These are phyloP conservation scores for Sporisorium scitamineum DNA, from an alignment of 1,284 basidiomycete genomes.

Conservation along the genomic window DNA sequence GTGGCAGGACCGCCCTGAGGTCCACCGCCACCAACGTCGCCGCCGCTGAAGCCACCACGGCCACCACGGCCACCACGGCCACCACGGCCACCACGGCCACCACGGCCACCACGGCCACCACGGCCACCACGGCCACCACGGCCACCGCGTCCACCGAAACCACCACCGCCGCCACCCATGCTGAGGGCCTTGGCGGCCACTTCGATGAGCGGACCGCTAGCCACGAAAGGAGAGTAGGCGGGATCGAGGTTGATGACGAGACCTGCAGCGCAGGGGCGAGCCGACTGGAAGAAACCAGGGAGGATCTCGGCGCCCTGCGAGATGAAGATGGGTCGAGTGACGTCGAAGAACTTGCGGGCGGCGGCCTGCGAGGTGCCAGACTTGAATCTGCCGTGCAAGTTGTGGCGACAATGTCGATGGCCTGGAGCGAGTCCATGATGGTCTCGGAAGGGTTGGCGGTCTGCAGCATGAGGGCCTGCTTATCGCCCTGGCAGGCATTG, in stretches of 20 bases:
- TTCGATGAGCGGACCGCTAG: slow-evolving; percentile 40
- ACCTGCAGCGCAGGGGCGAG: slow-evolving; percentile 49
- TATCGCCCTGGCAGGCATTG: slow-evolving; percentile 40
- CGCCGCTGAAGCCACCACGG: slow-evolving; percentile 12
- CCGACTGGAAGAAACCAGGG: slow-evolving; percentile 58
- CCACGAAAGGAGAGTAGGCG: slow-evolving; percentile 53
- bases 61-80: slow-evolving; percentile 23
- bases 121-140: slow-evolving; percentile 42
- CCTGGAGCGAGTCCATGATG: slow-evolving; percentile 38
- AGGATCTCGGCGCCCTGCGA: slow-evolving; percentile 52
- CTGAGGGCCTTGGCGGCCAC: slow-evolving; percentile 46
- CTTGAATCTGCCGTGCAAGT: slow-evolving; percentile 18
- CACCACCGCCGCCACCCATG: slow-evolving; percentile 39
- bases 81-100: slow-evolving; percentile 37
- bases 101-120: slow-evolving; percentile 43
- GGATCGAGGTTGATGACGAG: slow-evolving; percentile 62
- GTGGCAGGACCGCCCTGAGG: neutral
- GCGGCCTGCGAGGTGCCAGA: slow-evolving; percentile 36
- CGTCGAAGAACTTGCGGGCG: slow-evolving; percentile 55
- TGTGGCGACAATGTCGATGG: slow-evolving; percentile 42
- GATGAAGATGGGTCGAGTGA: slow-evolving; percentile 39
- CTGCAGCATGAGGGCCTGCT: slow-evolving; percentile 33
- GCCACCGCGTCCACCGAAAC: slow-evolving; percentile 41
- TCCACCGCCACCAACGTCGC: slow-evolving; percentile 19
- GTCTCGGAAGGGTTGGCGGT: slow-evolving; percentile 38